A percentile compares a stretch with the other conserved stretches of the same genome.
These are phyloP conservation scores for Puccinia horiana DNA, from an alignment of 1,284 basidiomycete species.

Conservation along the genomic window DNA sequence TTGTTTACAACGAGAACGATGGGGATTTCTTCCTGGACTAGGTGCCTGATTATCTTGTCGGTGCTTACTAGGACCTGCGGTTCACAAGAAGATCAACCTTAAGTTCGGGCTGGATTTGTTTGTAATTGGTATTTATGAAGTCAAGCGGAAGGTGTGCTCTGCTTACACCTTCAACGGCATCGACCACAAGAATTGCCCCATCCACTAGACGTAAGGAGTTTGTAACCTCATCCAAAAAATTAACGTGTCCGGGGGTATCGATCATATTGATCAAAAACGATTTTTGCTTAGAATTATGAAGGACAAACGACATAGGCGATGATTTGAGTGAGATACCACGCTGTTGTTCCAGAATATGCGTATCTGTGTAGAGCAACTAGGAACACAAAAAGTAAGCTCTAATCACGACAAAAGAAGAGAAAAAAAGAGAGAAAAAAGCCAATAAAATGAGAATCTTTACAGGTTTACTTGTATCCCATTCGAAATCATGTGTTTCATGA, in stretches of 20 bases:
- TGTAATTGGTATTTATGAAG: slow-evolving; percentile 4
- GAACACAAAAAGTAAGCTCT: slow-evolving; percentile 52
- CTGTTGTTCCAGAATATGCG: slow-evolving; percentile 81
- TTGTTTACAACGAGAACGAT: slow-evolving; percentile 96
- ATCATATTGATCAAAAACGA: slow-evolving; percentile 90
- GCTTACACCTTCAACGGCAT: slow-evolving; percentile 88
- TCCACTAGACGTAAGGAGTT: slow-evolving; percentile 84
- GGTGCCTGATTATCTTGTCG: slow-evolving; percentile 80
- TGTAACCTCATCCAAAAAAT: slow-evolving; percentile 96
- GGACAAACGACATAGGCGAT: slow-evolving; percentile 88
- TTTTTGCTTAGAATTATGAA: slow-evolving; percentile 84
- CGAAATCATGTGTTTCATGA: slow-evolving; percentile 91
- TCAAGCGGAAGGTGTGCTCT: background rate
- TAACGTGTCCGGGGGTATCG: slow-evolving; percentile 97
- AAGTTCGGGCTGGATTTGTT: slow-evolving; percentile 4
- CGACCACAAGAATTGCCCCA: slow-evolving; percentile 89
- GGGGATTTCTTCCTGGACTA: slow-evolving; percentile 81
- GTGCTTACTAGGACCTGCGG: slow-evolving; percentile 81
- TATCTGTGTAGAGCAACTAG: slow-evolving; percentile 89
- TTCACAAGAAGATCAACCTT: slow-evolving; percentile 45
- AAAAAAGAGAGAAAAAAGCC: slow-evolving; percentile 24
- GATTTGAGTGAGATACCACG: slow-evolving; percentile 95
- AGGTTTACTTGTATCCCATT: slow-evolving; percentile 84
- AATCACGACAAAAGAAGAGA: slow-evolving; percentile 40
- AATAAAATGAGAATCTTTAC: slow-evolving; percentile 62